phyloP scores from a whole-genome alignment of 108 stramenopile genomes.

The Discostella stelligeroides region DNA sequence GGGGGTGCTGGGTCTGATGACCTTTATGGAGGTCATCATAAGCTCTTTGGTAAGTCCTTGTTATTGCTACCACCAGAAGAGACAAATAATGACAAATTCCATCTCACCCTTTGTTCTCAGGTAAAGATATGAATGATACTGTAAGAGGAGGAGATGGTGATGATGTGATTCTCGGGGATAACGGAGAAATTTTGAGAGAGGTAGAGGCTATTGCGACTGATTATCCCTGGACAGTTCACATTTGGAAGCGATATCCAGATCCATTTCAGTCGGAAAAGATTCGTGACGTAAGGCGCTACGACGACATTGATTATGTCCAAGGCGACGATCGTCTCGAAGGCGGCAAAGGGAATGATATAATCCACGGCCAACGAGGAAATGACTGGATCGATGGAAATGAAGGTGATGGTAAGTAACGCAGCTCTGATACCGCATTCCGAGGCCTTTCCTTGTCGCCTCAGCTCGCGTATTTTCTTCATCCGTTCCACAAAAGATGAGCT shows the following conservation, averaged over 20 bases:
- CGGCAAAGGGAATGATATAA: conserved; percentile 28
- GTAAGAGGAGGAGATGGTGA: conserved; percentile 20
- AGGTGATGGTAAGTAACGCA: not conserved
- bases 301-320: conserved; percentile 35
- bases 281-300: conserved; percentile 29
- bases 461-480: not conserved
- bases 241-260: conserved; percentile 24
- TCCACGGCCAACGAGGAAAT: conserved; percentile 38
- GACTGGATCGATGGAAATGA: conserved; percentile 16
- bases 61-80: not conserved
- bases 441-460: not conserved
- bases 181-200: conserved; percentile 39
- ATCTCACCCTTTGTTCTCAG: not conserved
- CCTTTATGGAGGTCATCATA: conserved; percentile 34
- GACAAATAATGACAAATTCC: not conserved
- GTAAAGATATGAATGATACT: conserved; percentile 24
- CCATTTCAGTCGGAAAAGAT: conserved; percentile 35
- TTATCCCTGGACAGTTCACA: conserved; percentile 25
- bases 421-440: not conserved
- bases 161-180: conserved; percentile 43
- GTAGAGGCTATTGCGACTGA: not conserved
- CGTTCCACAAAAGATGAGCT: conserved; percentile 13
- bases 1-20: conserved; percentile 33
- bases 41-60: conserved; percentile 7
- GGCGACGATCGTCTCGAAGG: conserved; percentile 24